phyloP scores from a whole-genome alignment of 148 eudicot genomes.

The Agrostemma githago region DNA sequence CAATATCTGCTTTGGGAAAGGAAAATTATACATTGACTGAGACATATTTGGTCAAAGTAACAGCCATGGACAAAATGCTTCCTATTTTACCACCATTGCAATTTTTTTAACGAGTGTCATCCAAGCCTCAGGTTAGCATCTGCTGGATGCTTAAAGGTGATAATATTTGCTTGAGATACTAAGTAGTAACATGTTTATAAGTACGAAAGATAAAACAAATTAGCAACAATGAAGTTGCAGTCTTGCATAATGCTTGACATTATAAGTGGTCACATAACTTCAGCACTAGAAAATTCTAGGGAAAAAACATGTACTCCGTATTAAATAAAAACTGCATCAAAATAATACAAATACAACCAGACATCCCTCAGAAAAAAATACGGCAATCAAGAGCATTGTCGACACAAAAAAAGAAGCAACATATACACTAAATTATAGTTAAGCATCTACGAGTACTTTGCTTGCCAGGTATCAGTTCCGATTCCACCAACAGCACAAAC shows the following conservation, averaged over 20 bases:
- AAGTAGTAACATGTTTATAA: neutral
- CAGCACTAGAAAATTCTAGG: neutral
- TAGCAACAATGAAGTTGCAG: neutral
- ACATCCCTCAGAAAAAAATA: neutral
- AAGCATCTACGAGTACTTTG: neutral
- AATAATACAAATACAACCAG: neutral
- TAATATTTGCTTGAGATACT: neutral
- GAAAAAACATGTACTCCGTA: neutral
- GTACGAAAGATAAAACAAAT: too few species aligned
- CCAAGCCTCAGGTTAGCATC: neutral
- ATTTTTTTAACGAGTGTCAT: neutral
- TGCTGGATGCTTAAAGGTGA: neutral
- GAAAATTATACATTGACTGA: neutral
- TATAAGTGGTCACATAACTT: neutral
- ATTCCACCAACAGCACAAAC: neutral
- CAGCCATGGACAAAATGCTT: neutral
- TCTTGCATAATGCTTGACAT: neutral
- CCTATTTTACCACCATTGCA: neutral
- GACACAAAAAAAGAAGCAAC: neutral
- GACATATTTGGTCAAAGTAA: neutral
- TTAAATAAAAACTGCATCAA: neutral
- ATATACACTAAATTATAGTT: neutral
- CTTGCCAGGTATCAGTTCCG: neutral
- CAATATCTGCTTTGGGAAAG: slow-evolving; percentile 61
- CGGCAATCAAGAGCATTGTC: neutral